Percentiles rank a stretch among this genome's conserved stretches.
Conservation (phyloP, 106 monocot genomes). For the Dendrobium officinale region DNA sequence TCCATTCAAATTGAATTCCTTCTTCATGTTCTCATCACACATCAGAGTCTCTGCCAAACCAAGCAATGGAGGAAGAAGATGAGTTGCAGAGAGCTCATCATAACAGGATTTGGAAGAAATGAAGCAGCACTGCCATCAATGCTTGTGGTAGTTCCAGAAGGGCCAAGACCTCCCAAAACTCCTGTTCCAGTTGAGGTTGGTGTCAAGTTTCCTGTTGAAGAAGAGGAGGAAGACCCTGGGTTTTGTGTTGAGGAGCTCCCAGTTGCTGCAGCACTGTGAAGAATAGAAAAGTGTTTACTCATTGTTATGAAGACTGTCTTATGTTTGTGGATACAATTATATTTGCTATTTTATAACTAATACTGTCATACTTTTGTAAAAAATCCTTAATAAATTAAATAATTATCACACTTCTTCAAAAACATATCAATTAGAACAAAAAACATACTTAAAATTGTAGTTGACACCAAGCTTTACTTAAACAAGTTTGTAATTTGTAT, state of each 20-base stretch:
- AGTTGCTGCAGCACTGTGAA: conserved; percentile 22
- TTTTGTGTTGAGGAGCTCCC: not conserved
- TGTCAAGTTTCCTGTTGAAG: conserved; percentile 10
- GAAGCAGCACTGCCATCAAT: conserved; percentile 12
- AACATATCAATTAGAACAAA: too few relatives aligned
- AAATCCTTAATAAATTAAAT: too few relatives aligned
- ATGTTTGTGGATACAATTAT: too few relatives aligned
- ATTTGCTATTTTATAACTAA: too few relatives aligned
- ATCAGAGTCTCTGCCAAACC: not conserved
- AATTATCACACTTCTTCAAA: too few relatives aligned
- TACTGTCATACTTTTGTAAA: too few relatives aligned
- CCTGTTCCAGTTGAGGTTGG: conserved; percentile 12
- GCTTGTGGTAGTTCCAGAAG: conserved; percentile 14
- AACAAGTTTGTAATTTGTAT: too few relatives aligned
- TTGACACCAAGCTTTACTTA: too few relatives aligned
- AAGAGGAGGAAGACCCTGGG: not conserved
- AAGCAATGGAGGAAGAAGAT: conserved; percentile 5
- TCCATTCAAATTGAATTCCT: not conserved
- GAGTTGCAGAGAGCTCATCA: not conserved
- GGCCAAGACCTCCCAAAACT: conserved; percentile 15
- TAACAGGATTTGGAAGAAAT: conserved; percentile 2
- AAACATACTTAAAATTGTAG: too few relatives aligned
- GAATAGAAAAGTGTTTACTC: not conserved
- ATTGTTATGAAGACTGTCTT: too few relatives aligned
- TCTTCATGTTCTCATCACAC: not conserved